Conservation (phyloP, 139 green algal species). For the Medakamo hakoo region DNA sequence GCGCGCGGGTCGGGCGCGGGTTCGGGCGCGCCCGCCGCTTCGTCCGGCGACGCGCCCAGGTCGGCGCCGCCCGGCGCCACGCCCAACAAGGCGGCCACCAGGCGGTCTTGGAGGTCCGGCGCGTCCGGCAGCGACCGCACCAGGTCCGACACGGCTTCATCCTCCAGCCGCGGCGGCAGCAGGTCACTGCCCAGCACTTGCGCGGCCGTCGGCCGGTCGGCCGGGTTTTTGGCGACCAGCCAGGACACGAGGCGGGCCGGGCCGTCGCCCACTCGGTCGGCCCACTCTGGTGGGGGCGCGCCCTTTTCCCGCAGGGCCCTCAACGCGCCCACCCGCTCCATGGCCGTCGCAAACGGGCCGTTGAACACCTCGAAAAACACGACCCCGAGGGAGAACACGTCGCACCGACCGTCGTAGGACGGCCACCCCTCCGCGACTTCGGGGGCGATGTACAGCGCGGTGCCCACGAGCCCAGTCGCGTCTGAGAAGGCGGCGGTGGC, state of each 20-base stretch:
- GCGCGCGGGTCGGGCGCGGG: too few species aligned
- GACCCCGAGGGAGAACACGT: slow-evolving; percentile 74
- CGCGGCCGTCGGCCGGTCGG: slow-evolving; percentile 48
- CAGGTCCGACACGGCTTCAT: slow-evolving; percentile 73
- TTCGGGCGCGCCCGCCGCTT: background rate
- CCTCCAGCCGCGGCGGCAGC: slow-evolving; percentile 54
- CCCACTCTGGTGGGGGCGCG: slow-evolving; percentile 39
- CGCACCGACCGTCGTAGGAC: slow-evolving; percentile 56
- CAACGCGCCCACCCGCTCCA: slow-evolving; percentile 65
- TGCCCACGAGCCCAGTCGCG: slow-evolving; percentile 48
- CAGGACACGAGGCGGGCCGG: slow-evolving; percentile 29
- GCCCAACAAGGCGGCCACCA: background rate
- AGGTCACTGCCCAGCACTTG: slow-evolving; percentile 60
- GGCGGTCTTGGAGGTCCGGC: background rate
- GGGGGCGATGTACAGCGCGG: slow-evolving; percentile 59
- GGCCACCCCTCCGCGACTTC: slow-evolving; percentile 57
- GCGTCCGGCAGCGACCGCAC: slow-evolving; percentile 57
- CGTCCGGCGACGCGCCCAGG: too few species aligned
- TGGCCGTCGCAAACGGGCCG: slow-evolving; percentile 61
- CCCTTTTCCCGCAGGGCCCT: slow-evolving; percentile 46
- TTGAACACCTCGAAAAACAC: slow-evolving; percentile 83
- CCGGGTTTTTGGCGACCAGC: slow-evolving; percentile 54
- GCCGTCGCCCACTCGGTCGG: slow-evolving; percentile 24
- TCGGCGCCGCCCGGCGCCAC: too few species aligned
- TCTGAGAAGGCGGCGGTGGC: slow-evolving; percentile 24